Base-by-base conservation (phyloP, 176 grass and related monocot genomes). In the Carex scoparia region DNA sequence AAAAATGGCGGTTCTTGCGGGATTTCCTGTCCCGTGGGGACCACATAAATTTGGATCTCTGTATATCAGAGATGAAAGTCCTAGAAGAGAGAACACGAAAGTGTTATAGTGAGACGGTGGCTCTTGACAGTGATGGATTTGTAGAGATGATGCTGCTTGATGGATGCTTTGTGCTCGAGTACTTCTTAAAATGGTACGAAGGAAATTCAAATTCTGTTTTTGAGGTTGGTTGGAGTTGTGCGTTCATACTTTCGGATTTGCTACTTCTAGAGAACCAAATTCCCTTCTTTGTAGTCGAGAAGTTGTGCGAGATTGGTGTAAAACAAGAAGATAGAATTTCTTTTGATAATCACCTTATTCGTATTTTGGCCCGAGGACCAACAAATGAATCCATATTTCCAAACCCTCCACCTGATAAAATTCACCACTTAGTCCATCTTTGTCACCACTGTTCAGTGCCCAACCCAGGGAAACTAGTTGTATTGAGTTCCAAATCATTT, bases 81-180 rank as follows among this genome's bases (percentile, higher is more conserved):
- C 82, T 84, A 19, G 77, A 82, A 53, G 5, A 30, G 33, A 60
- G 32, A 70, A 51, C 64, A 82, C 42, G 86, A 18, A 54, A 33
- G 32, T 67, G 74, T 61, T 87, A 87, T 38, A 69, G 61, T 18
- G 78, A 82, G 2, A 28, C 19, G 4, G 30, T 82, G 28, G 9
- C 48, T 35, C 46, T 87, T 7, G n/a, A n/a, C 4, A 83, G 86
- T 7, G 14, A 83, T 61, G 66, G 10, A 19, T 87, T 87, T 49
- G 9, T 77, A 5, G 38, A 75, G 64, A 83, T 87, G 78, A 35
- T 87, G 79, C n/a, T 87, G 27, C 79, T 87, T 4, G 86, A 87
- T 10, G 86, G 65, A 16, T 72, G 65, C 79, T 83, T 83, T 30
- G 56, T 83, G 4, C 12, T 83, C 13, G 86, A 87, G 79, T 69